These are phyloP conservation scores for Silybum marianum DNA, from an alignment of 129 eudicot genomes.

Conservation along the genomic window DNA sequence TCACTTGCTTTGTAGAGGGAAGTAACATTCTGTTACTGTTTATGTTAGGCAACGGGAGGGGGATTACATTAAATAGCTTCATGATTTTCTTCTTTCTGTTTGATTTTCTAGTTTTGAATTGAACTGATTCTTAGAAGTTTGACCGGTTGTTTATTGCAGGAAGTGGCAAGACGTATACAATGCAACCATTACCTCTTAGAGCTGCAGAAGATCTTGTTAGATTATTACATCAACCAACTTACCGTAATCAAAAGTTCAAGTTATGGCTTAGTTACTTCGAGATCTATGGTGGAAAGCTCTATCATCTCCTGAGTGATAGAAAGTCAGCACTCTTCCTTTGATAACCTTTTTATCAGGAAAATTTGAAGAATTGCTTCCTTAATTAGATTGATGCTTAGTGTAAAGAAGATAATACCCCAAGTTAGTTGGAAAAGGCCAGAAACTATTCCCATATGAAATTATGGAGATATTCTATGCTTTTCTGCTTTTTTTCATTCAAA, in stretches of 20 bases:
- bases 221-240: constrained; percentile 74
- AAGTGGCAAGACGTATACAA: constrained; percentile 92
- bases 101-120: constrained; percentile 5
- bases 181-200: constrained; percentile 94
- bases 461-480: background rate
- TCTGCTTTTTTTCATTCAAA: background rate
- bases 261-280: constrained; percentile 95
- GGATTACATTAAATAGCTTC: too few species aligned
- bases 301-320: constrained; percentile 80
- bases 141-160: constrained; percentile 49
- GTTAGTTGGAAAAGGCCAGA: background rate
- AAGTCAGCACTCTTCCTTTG: constrained; percentile 45
- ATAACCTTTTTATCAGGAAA: background rate
- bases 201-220: constrained; percentile 93
- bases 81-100: background rate
- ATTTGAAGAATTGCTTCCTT: constrained; percentile 10
- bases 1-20: too few species aligned
- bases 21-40: too few species aligned
- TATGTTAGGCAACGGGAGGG: too few species aligned
- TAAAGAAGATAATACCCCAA: background rate
- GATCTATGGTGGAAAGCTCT: constrained; percentile 96
- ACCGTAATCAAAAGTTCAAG: constrained; percentile 80
- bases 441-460: background rate
- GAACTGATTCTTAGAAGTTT: constrained; percentile 2
- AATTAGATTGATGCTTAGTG: background rate